Evolutionary conservation across 805 yeast species (phyloP), one percentile per base, ranked within the genome.

Genomic region (Ogataea allantospora): DNA sequence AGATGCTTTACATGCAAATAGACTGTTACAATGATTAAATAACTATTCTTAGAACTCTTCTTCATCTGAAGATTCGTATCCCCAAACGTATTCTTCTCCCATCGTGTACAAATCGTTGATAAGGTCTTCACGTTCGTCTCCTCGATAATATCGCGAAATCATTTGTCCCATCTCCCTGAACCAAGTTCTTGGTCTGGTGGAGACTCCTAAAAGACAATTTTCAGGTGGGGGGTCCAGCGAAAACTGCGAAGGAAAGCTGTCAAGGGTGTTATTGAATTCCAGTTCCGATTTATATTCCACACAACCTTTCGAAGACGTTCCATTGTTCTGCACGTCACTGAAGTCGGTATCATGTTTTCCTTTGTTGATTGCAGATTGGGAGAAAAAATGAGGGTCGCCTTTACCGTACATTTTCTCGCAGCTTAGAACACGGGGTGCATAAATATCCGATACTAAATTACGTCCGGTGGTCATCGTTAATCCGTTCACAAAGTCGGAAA

Each of bases 41-140:
- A 23, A 15, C 19, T 21, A 19, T 35, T 27, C 29, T 24, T 53
- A 58, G n/a, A n/a, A n/a, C n/a, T n/a, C n/a, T n/a, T 64, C 68
- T 21, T 53, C 70, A 10, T 67, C 71, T 47, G 70, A 74, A 31
- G 70, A 74, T 32, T 66, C 69, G 33, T 68, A 65, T 0, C 83
- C 83, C 42, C 59, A 57, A 28, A 73, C 75, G 46, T 77, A 80
- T 36, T 68, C 73, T 3, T 62, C 57, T 1, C 71, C 68, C 27
- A 75, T 35, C 3, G 58, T 54, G 2, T 67, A 71, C 7, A 80
- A 46, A 15, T 68, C 67, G 28, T 79, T 80, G 9, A 71, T 64
- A 33, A 77, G 51, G 27, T 76, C 81, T 27, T 71, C 77, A 42
- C 77, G 62, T 24, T 77, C 83, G 43, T 77, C 83, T 10, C 63